Evolutionary conservation across 202 grass and related monocot species (phyloP), one percentile per base, ranked within the genome.

Genomic region (Setaria viridis): DNA sequence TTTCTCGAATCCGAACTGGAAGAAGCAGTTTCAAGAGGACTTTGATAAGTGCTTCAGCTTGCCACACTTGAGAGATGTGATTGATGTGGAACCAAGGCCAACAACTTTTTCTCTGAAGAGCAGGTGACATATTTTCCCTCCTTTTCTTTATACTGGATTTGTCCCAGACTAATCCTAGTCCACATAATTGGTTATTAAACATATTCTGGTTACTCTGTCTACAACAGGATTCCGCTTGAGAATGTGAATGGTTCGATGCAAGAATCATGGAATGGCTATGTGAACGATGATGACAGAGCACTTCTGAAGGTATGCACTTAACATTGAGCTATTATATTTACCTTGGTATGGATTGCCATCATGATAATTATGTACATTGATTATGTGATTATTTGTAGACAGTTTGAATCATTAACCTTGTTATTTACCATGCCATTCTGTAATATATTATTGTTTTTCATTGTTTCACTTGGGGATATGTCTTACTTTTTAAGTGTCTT

Each of bases 101-200:
- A 99, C 96, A n/a, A 93, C 96, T 34, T 99, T 99, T 89, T 99
- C 93, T 33, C 86, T 94, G 35, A 99, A 96, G 65, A 89, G 82
- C 79, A 94, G 96, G 96, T 96, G 37, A 71, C 35, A 67, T 72
- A 46, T 34, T 63, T 14, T 53, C 17, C 32, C 43, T 70, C 11
- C 13, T 21, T 41, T 72, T 62, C 47, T 70, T 70, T 87, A 58
- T 80, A 20, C n/a, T 74, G 46, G 11, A 53, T 76, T 71, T 49
- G 37, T 46, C 42, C 19, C 71, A 30, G 32, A 55, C 14, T 84
- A 74, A 51, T 72, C 29, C 76, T 78, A 42, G 33, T 62, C 16
- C 69, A 78, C 34, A 46, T 5, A 66, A 10, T 62, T 85, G 25
- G 19, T 66, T 63, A 83, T 74, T 64, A 14, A 85, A 37, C 29